A percentile compares a stretch with the other conserved stretches of the same genome.
Conservation (phyloP, 352 stramenopile genomes). For the Phytophthora citricola region DNA sequence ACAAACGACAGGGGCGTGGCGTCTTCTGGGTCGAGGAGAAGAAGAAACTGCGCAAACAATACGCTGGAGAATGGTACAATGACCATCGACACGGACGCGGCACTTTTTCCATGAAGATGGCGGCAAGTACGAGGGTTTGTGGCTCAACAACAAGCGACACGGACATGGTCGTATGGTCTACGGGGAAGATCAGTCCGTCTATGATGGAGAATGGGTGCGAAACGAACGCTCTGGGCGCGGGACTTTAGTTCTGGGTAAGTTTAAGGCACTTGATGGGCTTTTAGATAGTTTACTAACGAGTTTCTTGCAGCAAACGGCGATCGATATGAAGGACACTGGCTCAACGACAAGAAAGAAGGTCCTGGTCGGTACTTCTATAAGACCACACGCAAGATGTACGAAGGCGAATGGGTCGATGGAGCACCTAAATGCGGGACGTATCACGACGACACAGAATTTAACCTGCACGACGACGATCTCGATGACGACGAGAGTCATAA, state of each 20-base stretch:
- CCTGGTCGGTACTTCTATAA: constrained; percentile 87
- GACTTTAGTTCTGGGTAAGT: constrained; percentile 64
- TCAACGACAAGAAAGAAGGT: constrained; percentile 91
- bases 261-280: background rate
- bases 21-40: constrained; percentile 86
- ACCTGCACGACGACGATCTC: constrained; percentile 42
- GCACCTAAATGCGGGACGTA: constrained; percentile 81
- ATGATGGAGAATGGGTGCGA: constrained; percentile 82
- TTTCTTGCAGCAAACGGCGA: constrained; percentile 74
- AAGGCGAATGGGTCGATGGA: constrained; percentile 89
- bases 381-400: constrained; percentile 84
- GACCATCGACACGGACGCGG: constrained; percentile 81
- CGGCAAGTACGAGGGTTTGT: constrained; percentile 83
- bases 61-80: constrained; percentile 79
- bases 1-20: constrained; percentile 81
- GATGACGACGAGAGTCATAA: constrained; percentile 38
- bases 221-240: constrained; percentile 83
- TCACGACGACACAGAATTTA: constrained; percentile 45
- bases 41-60: constrained; percentile 80
- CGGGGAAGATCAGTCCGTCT: constrained; percentile 84
- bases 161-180: constrained; percentile 73
- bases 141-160: constrained; percentile 77
- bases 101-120: constrained; percentile 85
- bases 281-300: constrained; percentile 1
- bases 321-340: constrained; percentile 87